These are phyloP conservation scores for Populus hybrid DNA, from an alignment of 441 rosid species.

Conservation along the genomic window DNA sequence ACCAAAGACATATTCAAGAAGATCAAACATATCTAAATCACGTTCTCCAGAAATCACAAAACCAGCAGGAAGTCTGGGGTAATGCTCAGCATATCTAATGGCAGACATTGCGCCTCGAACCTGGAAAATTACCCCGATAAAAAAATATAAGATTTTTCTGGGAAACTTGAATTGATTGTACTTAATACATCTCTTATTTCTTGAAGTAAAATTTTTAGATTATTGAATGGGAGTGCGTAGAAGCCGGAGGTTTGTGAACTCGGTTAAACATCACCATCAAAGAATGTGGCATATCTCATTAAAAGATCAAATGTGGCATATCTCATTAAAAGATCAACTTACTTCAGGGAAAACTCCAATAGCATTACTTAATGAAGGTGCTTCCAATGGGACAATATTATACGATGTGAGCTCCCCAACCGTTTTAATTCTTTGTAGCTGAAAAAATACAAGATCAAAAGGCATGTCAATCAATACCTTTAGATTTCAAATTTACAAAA, in stretches of 20 bases:
- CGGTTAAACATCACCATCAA: not conserved
- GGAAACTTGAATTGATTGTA: not conserved
- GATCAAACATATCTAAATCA: slow-evolving; percentile 91
- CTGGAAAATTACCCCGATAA: slow-evolving; percentile 44
- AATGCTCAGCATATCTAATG: slow-evolving; percentile 74
- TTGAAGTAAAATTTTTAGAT: slow-evolving; percentile 3
- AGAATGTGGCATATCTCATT: too few species aligned
- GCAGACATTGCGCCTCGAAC: slow-evolving; percentile 90
- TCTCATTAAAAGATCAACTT: slow-evolving; percentile 31
- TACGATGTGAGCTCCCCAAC: slow-evolving; percentile 83
- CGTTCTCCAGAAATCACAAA: slow-evolving; percentile 80
- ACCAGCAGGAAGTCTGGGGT: slow-evolving; percentile 77
- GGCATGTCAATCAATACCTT: not conserved
- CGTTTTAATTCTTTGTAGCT: slow-evolving; percentile 74
- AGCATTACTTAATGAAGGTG: slow-evolving; percentile 80
- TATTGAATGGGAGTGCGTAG: not conserved
- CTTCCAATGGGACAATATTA: slow-evolving; percentile 94
- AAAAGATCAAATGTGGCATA: not conserved
- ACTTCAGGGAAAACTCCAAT: slow-evolving; percentile 94
- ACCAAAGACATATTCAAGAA: slow-evolving; percentile 84
- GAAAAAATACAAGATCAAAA: slow-evolving; percentile 28
- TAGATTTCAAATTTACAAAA: not conserved
- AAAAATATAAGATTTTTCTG: not conserved
- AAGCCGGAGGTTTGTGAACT: not conserved
- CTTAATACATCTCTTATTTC: not conserved